These are phyloP conservation scores for Brassica incana DNA, from an alignment of 345 rosid genomes.

Conservation along the genomic window DNA sequence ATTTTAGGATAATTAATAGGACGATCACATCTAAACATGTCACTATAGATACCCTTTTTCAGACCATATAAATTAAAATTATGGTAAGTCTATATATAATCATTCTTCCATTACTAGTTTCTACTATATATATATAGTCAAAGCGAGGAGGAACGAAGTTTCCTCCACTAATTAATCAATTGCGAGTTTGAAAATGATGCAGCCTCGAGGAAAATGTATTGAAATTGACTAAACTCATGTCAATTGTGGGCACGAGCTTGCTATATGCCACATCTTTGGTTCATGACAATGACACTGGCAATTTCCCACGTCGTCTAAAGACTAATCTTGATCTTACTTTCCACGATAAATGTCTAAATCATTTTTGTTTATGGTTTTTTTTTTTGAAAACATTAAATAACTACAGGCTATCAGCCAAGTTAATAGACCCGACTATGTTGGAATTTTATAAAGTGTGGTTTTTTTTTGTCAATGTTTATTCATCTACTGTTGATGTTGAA, in stretches of 20 bases:
- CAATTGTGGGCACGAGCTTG: slow-evolving; percentile 35
- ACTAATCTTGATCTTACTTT: slow-evolving; percentile 13
- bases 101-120: slow-evolving; percentile 2
- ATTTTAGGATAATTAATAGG: slow-evolving; percentile 14
- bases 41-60: slow-evolving; percentile 15
- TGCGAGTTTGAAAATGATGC: slow-evolving; percentile 16
- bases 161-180: slow-evolving; percentile 12
- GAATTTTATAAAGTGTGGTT: neutral
- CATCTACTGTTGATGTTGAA: slow-evolving; percentile 17
- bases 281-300: slow-evolving; percentile 36
- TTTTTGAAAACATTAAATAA: neutral
- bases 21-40: slow-evolving; percentile 28
- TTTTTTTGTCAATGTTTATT: slow-evolving; percentile 16
- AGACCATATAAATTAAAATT: neutral
- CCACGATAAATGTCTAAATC: slow-evolving; percentile 3
- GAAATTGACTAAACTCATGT: slow-evolving; percentile 24
- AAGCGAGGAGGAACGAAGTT: slow-evolving; percentile 26
- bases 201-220: slow-evolving; percentile 23
- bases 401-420: neutral
- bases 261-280: slow-evolving; percentile 22
- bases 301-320: slow-evolving; percentile 14
- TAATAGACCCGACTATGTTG: slow-evolving; percentile 14
- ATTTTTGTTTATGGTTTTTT: neutral
- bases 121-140: slow-evolving; percentile 15
- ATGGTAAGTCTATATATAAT: slow-evolving; percentile 17